Evolutionary conservation across 495 filamentous ascomycete genomes (phyloP).

Genomic region (Penicillium cosmopolitanum): DNA sequence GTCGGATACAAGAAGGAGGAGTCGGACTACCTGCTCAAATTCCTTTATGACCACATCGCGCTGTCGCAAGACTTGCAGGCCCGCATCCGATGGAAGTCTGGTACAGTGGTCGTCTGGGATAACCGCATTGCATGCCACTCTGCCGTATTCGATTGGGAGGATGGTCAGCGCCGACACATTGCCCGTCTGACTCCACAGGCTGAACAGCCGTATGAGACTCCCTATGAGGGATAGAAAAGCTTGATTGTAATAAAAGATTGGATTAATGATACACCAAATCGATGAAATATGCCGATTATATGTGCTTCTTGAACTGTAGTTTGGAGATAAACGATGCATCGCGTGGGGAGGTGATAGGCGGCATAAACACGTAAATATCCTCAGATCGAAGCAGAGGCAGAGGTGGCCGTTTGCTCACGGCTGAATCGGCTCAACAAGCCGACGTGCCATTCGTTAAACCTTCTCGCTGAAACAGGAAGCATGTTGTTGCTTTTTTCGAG

Average conservation of each 20-base stretch:
- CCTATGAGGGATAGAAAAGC: conserved; percentile 48
- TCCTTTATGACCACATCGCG: conserved; percentile 67
- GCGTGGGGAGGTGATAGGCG: background rate
- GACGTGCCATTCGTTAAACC: conserved; percentile 68
- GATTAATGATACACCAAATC: conserved; percentile 9
- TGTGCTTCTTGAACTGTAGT: background rate
- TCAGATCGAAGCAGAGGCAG: background rate
- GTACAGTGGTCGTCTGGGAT: conserved; percentile 68
- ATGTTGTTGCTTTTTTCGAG: conserved; percentile 55
- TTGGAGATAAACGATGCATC: background rate
- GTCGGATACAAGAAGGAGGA: conserved; percentile 71
- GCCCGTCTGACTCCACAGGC: conserved; percentile 86
- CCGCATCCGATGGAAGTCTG: conserved; percentile 59
- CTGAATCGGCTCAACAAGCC: conserved; percentile 58
- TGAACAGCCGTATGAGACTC: conserved; percentile 69
- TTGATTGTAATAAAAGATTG: background rate
- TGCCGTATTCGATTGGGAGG: conserved; percentile 80
- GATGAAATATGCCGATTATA: background rate
- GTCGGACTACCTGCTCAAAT: conserved; percentile 65
- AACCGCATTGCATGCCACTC: conserved; percentile 81
- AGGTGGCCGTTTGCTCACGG: background rate
- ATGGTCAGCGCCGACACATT: conserved; percentile 77
- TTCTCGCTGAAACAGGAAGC: conserved; percentile 58
- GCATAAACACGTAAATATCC: background rate
- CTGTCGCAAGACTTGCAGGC: conserved; percentile 61